phyloP scores from a whole-genome alignment of 805 yeast species.

The Barnettozyma vustinii region DNA sequence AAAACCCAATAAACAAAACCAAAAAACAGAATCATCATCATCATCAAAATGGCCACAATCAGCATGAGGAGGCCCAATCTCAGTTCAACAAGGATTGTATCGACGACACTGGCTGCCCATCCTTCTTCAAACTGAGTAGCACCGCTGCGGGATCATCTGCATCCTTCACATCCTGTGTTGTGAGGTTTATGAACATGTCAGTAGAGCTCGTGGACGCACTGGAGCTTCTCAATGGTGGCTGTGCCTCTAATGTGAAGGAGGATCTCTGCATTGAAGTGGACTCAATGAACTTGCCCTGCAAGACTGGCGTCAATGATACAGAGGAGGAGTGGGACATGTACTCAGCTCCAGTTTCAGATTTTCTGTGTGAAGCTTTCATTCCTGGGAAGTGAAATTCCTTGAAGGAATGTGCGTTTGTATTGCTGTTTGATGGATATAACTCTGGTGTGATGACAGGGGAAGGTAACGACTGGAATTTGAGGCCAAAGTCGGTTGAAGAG shows the following conservation, averaged over 20 bases:
- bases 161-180: conserved; percentile 4
- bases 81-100: conserved; percentile 22
- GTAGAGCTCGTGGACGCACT: background rate
- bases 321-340: background rate
- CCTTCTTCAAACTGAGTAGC: conserved; percentile 19
- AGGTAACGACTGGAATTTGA: conserved; percentile 18
- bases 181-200: conserved; percentile 6
- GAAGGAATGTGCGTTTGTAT: background rate
- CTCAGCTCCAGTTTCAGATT: background rate
- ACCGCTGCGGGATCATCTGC: conserved; percentile 12
- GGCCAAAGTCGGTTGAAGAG: background rate
- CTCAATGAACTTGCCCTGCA: background rate
- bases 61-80: background rate
- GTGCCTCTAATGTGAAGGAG: background rate
- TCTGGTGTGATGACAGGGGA: conserved; percentile 27
- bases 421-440: conserved; percentile 12
- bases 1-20: background rate
- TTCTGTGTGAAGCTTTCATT: background rate
- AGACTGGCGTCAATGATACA: background rate
- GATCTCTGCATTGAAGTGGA: background rate
- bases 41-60: background rate
- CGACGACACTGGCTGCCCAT: conserved; percentile 15
- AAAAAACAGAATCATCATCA: background rate
- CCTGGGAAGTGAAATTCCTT: conserved; percentile 19
- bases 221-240: background rate